A percentile compares a stretch with the other conserved stretches of the same genome.
phyloP scores from a whole-genome alignment of 495 filamentous ascomycete genomes.

The Aspergillus indologenus region DNA sequence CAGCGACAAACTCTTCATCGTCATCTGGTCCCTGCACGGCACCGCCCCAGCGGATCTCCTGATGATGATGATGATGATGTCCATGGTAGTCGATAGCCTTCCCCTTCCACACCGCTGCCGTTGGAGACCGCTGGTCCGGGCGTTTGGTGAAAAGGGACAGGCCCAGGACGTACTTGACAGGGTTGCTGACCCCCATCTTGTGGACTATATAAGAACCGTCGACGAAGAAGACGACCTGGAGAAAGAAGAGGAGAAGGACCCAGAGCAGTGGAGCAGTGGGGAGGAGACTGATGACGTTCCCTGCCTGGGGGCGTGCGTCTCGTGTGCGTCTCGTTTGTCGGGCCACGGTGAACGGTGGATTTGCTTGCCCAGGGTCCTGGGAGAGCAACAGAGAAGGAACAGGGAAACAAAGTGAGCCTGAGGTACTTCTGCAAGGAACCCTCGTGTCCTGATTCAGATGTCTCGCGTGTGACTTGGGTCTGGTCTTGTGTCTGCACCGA shows the following conservation, averaged over 20 bases:
- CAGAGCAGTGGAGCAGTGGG: background rate
- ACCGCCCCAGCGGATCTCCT: conserved; percentile 6
- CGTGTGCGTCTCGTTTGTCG: background rate
- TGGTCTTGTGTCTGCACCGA: background rate
- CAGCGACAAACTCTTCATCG: conserved; percentile 1
- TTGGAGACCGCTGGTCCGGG: background rate
- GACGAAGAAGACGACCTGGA: background rate
- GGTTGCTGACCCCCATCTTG: conserved; percentile 19
- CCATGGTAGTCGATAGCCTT: conserved; percentile 7
- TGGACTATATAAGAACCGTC: background rate
- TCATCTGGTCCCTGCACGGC: conserved; percentile 7
- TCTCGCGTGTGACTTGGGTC: background rate
- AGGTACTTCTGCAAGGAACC: background rate
- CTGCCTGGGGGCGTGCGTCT: background rate
- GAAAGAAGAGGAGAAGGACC: background rate
- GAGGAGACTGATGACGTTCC: background rate
- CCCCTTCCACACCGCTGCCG: conserved; percentile 11
- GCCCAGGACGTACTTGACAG: conserved; percentile 23
- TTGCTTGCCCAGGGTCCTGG: background rate
- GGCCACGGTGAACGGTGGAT: background rate
- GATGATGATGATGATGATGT: conserved; percentile 3
- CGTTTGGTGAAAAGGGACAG: conserved; percentile 19
- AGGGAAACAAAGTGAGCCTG: background rate
- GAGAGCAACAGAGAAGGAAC: background rate
- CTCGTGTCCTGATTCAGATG: background rate